Base-by-base conservation (phyloP, 2,329 filamentous ascomycete genomes). In the Seiridium unicorne region DNA sequence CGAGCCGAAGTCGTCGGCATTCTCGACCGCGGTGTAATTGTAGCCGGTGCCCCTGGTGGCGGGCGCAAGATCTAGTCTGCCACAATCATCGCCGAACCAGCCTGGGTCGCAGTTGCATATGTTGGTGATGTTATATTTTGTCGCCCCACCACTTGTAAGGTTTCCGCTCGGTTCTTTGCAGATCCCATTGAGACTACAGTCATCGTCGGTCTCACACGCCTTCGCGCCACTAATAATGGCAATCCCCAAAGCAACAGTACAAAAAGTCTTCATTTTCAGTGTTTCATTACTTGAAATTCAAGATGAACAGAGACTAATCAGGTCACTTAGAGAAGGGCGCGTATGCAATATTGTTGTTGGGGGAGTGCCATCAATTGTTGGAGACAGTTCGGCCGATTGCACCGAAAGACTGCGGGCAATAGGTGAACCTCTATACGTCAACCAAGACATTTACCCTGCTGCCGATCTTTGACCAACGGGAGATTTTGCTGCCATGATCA, bases 71-170 rank as follows among this genome's bases (percentile, higher is more conserved):
- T 82, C 78, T 0, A 83, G 72, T 6, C 73, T 68, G 3, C 79
- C 74, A 58, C 80, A 83, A 63, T 81, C 77, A 1, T 65, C 59
- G 0, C 70, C 74, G 13, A 69, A 72, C 79, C 80, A 82, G 9
- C 80, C 79, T 0, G 74, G 63, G 53, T 82, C 80, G 32, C 68
- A 70, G 34, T 61, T 42, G 31, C 69, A 67, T 66, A 68, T 67
- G 11, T 49, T 51, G 7, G 54, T 40, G 6, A 11, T n/a, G 32
- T 38, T n/a, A 34, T n/a, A 35, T n/a, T 31, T 11, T 10, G 13
- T n/a, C 7, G 38, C 38, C 38, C 13, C 13, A 13, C 7, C 7
- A 8, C 38, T 13, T 42, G 7, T 42, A 13, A 13, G 38, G 7
- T 42, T 7, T 42, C 7, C 13, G 38, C 38, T 7, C 18, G 48